These are phyloP conservation scores for Rasamsonia emersonii DNA, from an alignment of 2,329 filamentous ascomycete genomes.

Conservation along the genomic window DNA sequence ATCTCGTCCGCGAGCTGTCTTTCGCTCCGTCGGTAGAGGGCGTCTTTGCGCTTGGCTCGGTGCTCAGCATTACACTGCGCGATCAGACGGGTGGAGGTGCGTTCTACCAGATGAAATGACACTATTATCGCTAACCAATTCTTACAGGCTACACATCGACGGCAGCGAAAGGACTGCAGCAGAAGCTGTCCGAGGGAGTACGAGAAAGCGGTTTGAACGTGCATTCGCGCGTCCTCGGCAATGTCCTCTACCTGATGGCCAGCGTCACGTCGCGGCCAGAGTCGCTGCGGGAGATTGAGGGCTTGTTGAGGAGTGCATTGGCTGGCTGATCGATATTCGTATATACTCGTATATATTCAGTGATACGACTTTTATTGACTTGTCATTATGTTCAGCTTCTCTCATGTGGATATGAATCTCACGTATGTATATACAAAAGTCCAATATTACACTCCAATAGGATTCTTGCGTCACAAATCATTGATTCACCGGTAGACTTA, in stretches of 20 bases:
- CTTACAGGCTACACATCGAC: slow-evolving; percentile 47
- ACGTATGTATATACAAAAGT: too few species aligned
- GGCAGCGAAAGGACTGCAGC: slow-evolving; percentile 45
- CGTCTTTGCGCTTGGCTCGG: slow-evolving; percentile 65
- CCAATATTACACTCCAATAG: too few species aligned
- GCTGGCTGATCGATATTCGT: too few species aligned
- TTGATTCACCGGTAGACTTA: too few species aligned
- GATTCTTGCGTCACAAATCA: too few species aligned
- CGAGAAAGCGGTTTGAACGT: slow-evolving; percentile 37
- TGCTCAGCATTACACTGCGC: slow-evolving; percentile 57
- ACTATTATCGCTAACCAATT: slow-evolving; percentile 3
- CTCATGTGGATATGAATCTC: too few species aligned
- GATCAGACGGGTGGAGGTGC: slow-evolving; percentile 41
- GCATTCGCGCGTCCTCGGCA: slow-evolving; percentile 53
- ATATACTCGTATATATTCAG: too few species aligned
- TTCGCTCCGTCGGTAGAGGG: slow-evolving; percentile 48
- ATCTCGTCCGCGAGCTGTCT: slow-evolving; percentile 54
- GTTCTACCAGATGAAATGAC: slow-evolving; percentile 10
- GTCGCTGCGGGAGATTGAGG: slow-evolving; percentile 34
- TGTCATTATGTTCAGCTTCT: too few species aligned
- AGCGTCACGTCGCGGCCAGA: slow-evolving; percentile 42
- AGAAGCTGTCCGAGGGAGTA: slow-evolving; percentile 38
- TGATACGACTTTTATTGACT: too few species aligned
- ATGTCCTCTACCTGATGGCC: slow-evolving; percentile 55
- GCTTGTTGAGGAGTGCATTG: slow-evolving; percentile 19